Evolutionary conservation across 2,329 filamentous ascomycete species (phyloP), one percentile per base, ranked within the genome.

Genomic region (Arthrobotrys pseudoclavata): DNA sequence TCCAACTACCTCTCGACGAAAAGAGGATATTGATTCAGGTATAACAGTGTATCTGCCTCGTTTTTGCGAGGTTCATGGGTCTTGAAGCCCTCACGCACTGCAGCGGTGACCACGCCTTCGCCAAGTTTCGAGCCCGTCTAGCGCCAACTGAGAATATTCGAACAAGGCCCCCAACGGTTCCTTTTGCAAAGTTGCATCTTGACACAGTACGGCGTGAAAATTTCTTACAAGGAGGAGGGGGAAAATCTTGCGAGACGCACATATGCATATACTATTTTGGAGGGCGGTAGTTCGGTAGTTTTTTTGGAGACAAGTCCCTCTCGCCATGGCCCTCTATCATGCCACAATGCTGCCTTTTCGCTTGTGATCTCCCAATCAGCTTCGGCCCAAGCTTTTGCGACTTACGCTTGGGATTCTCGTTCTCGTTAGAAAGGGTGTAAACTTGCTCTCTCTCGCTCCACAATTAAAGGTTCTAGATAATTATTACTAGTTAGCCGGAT

Each of bases 361-460:
- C 55, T 60, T 60, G 55, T 10, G 34, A 26, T 42, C 55, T 42
- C 55, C 55, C 55, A 60, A 60, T 60, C 55, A 60, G 55, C 55
- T 60, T 60, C 18, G 10, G 20, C 20, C 34, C 55, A 40, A 42
- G 55, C 55, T 60, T n/a, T 60, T 60, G 31, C 55, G 55, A 60
- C 31, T 42, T 60, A 60, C 55, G 29, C 52, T 57, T 57, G 52
- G 52, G 31, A 31, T 26, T 20, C 55, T 60, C 34, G 4, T 42
- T 57, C n/a, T 12, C 34, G 55, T 60, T 60, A 60, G 55, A 24
- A 26, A 18, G 20, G 1, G n/a, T n/a, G n/a, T 42, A 1, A 15
- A 22, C 29, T 53, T 26, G 34, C 26, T 34, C 50, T 34, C 34
- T 4, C 22, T 18, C 5, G 26, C 52, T 57, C 52, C 52, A 60